Conservation (phyloP, 306 rosid species). For the Rosa lucieae region DNA sequence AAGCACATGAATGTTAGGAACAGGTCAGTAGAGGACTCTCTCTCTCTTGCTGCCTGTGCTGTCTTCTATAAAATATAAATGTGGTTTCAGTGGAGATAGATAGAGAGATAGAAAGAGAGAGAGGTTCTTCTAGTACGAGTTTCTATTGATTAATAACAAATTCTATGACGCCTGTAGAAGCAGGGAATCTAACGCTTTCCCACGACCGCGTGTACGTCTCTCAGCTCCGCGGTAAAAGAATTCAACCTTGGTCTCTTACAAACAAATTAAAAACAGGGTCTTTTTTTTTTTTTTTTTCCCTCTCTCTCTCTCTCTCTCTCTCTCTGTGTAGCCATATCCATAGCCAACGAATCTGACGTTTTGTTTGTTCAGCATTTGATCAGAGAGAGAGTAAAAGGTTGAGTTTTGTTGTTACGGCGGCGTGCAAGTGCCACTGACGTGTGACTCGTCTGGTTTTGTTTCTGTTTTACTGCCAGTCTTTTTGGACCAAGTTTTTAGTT, state of each 20-base stretch:
- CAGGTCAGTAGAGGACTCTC: neutral
- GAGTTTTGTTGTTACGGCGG: neutral
- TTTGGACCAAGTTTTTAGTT: neutral
- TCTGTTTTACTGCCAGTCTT: neutral
- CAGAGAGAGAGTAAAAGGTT: neutral
- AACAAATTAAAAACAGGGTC: neutral
- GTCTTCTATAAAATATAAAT: neutral
- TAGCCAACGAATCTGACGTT: neutral
- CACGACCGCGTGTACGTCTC: constrained; percentile 12
- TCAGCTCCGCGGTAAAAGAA: neutral
- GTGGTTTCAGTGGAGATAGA: constrained; percentile 7
- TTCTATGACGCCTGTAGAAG: neutral
- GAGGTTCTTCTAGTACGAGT: too few relatives aligned
- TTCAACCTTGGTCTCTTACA: neutral
- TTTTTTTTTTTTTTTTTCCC: neutral
- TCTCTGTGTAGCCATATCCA: neutral
- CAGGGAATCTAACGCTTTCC: constrained; percentile 16
- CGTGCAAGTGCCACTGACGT: constrained; percentile 8
- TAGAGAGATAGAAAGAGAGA: neutral
- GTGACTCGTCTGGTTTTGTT: neutral
- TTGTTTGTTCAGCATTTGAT: neutral
- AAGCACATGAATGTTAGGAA: constrained; percentile 21
- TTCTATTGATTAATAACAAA: constrained; percentile 2
- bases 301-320: neutral
- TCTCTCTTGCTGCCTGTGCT: neutral